Base-by-base conservation (phyloP, 495 filamentous ascomycete species). In the Penicillium taxi region DNA sequence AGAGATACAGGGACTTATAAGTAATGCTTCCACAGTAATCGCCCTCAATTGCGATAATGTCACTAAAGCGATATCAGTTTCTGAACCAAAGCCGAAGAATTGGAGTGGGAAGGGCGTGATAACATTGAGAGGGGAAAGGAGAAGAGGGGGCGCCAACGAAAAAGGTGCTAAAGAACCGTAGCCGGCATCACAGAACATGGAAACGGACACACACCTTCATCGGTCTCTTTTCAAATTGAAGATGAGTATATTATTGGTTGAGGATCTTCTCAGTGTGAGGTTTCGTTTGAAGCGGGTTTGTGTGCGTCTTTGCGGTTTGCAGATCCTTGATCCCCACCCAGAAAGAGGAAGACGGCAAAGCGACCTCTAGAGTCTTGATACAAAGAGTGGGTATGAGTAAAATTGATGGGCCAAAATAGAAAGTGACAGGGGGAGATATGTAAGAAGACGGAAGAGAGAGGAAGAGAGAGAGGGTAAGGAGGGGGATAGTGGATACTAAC, bases 121-220 rank as follows among this genome's bases (percentile, higher is more conserved):
- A 50, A 50, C 50, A 51, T 51, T 47, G 29, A 29, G 44, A 35
- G 34, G 38, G 29, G 20, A 32, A 31, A 12, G 30, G 31, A 28
- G 33, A 31, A 34, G 13, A 45, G 26, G 15, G 35, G 26, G 18
- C 11, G n/a, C 16, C 12, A 33, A 23, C 18, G 26, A 26, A 22
- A 26, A 27, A 17, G 21, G 5, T 27, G n/a, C 20, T n/a, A 23
- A 43, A n/a, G n/a, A n/a, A 24, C 23, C 13, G 28, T 8, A 14
- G 29, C n/a, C 35, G 27, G 23, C 25, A 32, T 30, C 22, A 31
- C 31, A 28, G 35, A 26, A 37, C 26, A 42, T 37, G 22, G 28
- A 32, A 18, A 21, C 20, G 20, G 9, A 21, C 34, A 44, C 56
- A 36, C 37, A 56, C 56, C 53, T 52, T 56, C 53, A 59, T 59